Evolutionary conservation across 257 asterid genomes (phyloP), one percentile per base, ranked within the genome.

Genomic region (Solanum neorickii): DNA sequence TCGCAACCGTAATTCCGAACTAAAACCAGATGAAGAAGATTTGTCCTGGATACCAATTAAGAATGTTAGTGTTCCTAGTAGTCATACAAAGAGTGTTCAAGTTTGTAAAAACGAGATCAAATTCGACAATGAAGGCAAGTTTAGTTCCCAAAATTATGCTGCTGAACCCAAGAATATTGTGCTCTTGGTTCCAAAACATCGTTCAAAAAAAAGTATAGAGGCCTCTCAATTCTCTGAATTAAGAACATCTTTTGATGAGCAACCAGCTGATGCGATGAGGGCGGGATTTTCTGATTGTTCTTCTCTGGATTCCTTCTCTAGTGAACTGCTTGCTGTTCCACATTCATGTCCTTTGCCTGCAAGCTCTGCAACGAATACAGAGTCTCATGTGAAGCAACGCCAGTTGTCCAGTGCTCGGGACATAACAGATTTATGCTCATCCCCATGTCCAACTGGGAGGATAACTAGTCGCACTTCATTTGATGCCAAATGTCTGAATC

Each of bases 261-360:
- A 92, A 74, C 75, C 88, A 85, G 83, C 92, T 42, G 94, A 89
- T 83, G 87, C 44, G 37, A 59, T 82, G 27, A 92, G 74, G 87
- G 89, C 44, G 29, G 91, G 92, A 90, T 88, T 91, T 82, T 89
- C 95, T 84, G 93, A 91, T 91, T 90, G 89, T 86, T 92, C 93
- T 82, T 88, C 94, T 35, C 92, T 39, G 89, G 94, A 93, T 86
- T 87, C 87, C 59, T 76, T 86, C 85, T 89, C 91, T 15, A 89
- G 90, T 52, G 94, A 89, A 89, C 39, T 86, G 66, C 18, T 86
- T 31, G 84, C 86, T 86, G 92, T 91, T 89, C 94, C 93, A 25
- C 93, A 82, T 90, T 94, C 98, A 83, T 94, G 94, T 87, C 94
- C 98, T 39, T 90, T 94, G 90, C 93, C 98, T 44, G 76, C 91